Base-by-base conservation (phyloP, 2,329 filamentous ascomycete genomes). In the Aspergillus texensis region DNA sequence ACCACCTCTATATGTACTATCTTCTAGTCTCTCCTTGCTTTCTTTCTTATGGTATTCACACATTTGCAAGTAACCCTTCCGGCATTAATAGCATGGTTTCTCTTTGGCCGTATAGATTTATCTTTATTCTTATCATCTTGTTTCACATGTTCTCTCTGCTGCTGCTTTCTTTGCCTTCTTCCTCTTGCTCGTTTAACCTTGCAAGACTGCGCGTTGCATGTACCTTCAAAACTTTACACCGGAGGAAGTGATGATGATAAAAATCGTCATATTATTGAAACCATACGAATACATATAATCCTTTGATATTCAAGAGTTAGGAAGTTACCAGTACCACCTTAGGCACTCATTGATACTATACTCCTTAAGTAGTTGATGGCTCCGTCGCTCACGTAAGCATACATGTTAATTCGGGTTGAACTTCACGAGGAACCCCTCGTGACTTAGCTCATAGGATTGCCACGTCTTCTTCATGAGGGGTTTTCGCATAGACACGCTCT, bases 401-500 rank as follows among this genome's bases (percentile, higher is more conserved):
- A 46, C 2, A 24, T 10, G 11, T 6, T 11, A 46, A 46, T 21
- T 21, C 19, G 43, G n/a, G 43, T 11, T 46, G 43, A 24, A 46
- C 11, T 46, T 46, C 43, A 41, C 19, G 19, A 36, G 34, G 34
- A 41, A n/a, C 32, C 52, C 52, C 52, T 39, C 52, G 32, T 55
- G 52, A 39, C 52, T 32, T n/a, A 11, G 26, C 16, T 50, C 26
- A 50, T 50, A 28, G 16, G 1, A 32, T 52, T 32, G 11, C 34
- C 19, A 52, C 48, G 48, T 52, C 48, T 21, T 69, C 69, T 71
- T 64, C 58, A 78, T 77, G 75, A 70, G 68, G 72, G 64, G 70
- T 53, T 58, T 71, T 58, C 71, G 67, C 65, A 68, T 63, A 36
- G 62, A 65, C 61, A 52, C 63, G 61, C 63, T 55, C 48, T 57